These are phyloP conservation scores for Diphasiastrum complanatum DNA, from an alignment of 83 land plant species.

Conservation along the genomic window DNA sequence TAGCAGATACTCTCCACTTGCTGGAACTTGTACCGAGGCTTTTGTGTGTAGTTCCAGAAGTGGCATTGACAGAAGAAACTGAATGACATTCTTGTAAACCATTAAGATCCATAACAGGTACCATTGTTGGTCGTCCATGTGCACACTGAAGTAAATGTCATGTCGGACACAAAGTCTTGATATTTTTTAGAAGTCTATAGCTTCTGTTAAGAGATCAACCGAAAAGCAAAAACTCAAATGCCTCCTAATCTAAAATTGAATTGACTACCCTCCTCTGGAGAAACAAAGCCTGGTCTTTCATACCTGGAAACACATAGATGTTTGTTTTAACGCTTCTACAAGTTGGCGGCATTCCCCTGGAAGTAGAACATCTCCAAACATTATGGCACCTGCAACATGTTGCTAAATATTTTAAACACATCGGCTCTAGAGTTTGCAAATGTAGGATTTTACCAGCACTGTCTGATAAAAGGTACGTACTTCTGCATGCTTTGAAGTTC, in stretches of 20 bases:
- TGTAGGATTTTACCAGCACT: too few species aligned
- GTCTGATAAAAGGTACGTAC: too few species aligned
- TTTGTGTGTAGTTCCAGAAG: too few species aligned
- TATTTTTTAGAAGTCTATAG: not conserved
- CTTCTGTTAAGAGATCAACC: too few species aligned
- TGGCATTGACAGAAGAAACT: too few species aligned
- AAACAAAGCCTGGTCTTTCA: constrained; percentile 6
- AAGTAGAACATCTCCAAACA: constrained; percentile 90
- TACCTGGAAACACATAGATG: constrained; percentile 95
- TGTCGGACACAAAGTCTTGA: not conserved
- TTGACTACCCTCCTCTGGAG: not conserved
- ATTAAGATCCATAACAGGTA: constrained; percentile 70
- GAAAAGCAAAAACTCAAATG: too few species aligned
- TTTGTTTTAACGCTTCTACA: constrained; percentile 66
- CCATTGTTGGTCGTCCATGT: constrained; percentile 97
- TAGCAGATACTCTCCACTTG: too few species aligned
- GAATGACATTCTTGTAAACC: too few species aligned
- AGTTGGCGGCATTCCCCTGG: constrained; percentile 84
- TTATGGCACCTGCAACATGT: constrained; percentile 92
- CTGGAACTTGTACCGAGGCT: too few species aligned
- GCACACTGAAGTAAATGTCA: constrained; percentile 99
- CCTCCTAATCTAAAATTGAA: too few species aligned
- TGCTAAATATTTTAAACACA: too few species aligned
- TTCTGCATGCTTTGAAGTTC: constrained; percentile 86
- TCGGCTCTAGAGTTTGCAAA: too few species aligned